Base-by-base conservation (phyloP, 2,329 filamentous ascomycete genomes). In the Sarocladium oryzae region DNA sequence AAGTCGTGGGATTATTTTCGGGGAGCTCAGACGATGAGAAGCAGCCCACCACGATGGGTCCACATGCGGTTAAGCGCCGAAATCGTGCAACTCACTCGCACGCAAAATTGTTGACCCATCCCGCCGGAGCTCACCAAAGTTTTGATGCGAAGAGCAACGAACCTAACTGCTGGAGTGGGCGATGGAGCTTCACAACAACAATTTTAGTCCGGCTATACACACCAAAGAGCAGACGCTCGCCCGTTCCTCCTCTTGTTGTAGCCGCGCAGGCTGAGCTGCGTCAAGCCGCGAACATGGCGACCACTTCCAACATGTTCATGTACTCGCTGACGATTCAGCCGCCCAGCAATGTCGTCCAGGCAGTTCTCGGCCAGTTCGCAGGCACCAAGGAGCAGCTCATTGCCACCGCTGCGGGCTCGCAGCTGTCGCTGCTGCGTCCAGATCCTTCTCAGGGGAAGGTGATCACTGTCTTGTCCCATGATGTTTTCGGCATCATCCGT, bases 361-460 rank as follows among this genome's bases (percentile, higher is more conserved):
- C 93, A 57, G 86, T 96, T 58, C 79, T 96, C 54, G 95, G 93
- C 61, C 92, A 97, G 73, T 97, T 97, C 71, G 85, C 89, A 54
- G 91, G 92, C 59, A 96, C 89, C 57, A 95, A 92, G 73, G 92
- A 96, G 72, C 93, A 99, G 76, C 91, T 96, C 72, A 96, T 99
- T 66, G 82, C 96, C 67, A 92, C 91, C 24, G 92, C 88, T 46
- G 92, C 89, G 50, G 93, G 93, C 55, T 95, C 93, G 55, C 88
- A 88, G 58, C 81, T 99, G 55, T 88, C 87, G 35, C 82, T 99
- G 52, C 81, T 95, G 63, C 86, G 91, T 54, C 89, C 93, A 20
- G 89, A 96, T 64, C 84, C 89, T 21, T 79, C 84, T 2, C 86
- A 91, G 64, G 89, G 89, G 57, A 95, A 93, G 68, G 84, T 97